Evolutionary conservation across 108 stramenopile genomes (phyloP).

Genomic region (Cyclotella cryptica): DNA sequence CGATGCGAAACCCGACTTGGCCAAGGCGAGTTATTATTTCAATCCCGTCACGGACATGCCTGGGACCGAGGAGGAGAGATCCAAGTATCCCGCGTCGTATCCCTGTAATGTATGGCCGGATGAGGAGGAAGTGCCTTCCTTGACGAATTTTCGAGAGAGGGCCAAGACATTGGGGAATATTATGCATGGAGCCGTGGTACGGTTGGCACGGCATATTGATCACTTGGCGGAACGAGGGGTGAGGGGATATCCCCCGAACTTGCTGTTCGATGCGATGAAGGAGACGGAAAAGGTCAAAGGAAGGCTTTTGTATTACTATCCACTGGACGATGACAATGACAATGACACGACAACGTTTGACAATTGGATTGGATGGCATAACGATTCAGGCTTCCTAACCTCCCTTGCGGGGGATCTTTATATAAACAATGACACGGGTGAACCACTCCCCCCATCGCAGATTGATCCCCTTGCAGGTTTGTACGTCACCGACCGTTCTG

Average conservation of each 20-base stretch:
- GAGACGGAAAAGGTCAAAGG: conserved; percentile 91
- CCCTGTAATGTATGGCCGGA: conserved; percentile 91
- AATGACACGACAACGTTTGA: conserved; percentile 45
- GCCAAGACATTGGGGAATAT: conserved; percentile 74
- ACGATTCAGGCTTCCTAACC: conserved; percentile 93
- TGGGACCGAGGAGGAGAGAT: conserved; percentile 77
- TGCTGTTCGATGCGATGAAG: conserved; percentile 65
- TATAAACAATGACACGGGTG: conserved; percentile 75
- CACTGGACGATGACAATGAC: conserved; percentile 52
- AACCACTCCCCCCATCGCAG: conserved; percentile 34
- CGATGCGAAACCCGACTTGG: conserved; percentile 82
- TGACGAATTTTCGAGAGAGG: conserved; percentile 59
- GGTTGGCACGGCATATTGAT: conserved; percentile 79
- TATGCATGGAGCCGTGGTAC: conserved; percentile 76
- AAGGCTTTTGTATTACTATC: conserved; percentile 92
- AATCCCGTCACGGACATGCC: conserved; percentile 84
- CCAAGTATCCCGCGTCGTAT: conserved; percentile 81
- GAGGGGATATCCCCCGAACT: conserved; percentile 38
- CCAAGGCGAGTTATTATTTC: conserved; percentile 92
- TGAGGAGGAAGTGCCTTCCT: conserved; percentile 59
- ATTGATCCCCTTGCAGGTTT: conserved; percentile 84
- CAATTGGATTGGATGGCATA: conserved; percentile 96
- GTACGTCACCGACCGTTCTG: conserved; percentile 76
- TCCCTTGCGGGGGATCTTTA: conserved; percentile 89
- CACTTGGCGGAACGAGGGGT: conserved; percentile 44